Percentiles rank a stretch among this genome's conserved stretches.
These are phyloP conservation scores for Elongisporangium senticosum DNA, from an alignment of 352 stramenopile genomes.

Conservation along the genomic window DNA sequence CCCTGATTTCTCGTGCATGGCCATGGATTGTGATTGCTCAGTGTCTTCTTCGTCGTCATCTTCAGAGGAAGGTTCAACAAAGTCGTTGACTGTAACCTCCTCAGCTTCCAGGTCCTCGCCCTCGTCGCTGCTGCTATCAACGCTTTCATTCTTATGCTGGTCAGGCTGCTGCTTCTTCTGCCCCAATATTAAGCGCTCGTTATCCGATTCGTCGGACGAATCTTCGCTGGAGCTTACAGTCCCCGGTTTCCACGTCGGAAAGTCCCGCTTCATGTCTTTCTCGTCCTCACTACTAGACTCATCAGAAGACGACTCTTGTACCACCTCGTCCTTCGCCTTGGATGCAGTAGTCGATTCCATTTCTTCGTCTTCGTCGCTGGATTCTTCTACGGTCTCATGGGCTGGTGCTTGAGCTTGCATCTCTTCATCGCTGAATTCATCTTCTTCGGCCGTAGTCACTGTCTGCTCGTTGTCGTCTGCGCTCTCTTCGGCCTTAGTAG, in stretches of 20 bases:
- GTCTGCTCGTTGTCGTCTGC: background rate
- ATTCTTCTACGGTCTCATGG: background rate
- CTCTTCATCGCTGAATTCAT: background rate
- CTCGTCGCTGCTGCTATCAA: slow-evolving; percentile 4
- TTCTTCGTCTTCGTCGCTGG: background rate
- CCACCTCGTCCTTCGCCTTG: background rate
- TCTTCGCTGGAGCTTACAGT: background rate
- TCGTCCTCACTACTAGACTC: slow-evolving; percentile 7
- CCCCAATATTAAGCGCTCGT: background rate
- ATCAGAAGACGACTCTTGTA: background rate
- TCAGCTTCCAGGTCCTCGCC: background rate
- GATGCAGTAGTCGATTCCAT: background rate
- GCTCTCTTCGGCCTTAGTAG: too few species aligned
- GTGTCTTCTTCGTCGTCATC: slow-evolving; percentile 3
- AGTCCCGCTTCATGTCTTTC: slow-evolving; percentile 7
- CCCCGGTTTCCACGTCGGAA: background rate
- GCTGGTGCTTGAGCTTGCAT: background rate
- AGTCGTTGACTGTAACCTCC: background rate
- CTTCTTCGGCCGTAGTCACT: background rate
- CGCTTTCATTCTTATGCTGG: slow-evolving; percentile 3
- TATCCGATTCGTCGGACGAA: background rate
- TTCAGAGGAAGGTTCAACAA: background rate
- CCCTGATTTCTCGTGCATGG: background rate
- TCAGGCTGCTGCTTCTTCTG: background rate
- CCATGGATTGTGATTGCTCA: background rate